Base-by-base conservation (phyloP, 306 rosid genomes). In the Hippophae tibetana region DNA sequence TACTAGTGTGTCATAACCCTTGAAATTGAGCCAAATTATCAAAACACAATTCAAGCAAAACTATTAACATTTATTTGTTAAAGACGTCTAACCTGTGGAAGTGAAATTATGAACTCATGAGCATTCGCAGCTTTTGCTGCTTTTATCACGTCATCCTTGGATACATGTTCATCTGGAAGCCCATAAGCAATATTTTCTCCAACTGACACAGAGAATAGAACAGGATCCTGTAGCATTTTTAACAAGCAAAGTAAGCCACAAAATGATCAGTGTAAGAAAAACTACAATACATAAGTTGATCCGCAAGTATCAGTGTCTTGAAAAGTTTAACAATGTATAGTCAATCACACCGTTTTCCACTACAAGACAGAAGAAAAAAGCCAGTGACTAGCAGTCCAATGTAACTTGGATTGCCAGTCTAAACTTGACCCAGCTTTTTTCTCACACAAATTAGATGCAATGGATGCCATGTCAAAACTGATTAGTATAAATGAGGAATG, bases 81-180 rank as follows among this genome's bases (percentile, higher is more conserved):
- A 69, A 50, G 58, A 62, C 49, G 46, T 68, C 70, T 53, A 66
- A 92, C 96, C 93, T 83, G 95, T 41, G 96, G 98, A 64, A 87
- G 95, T 62, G 98, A 79, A 78, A 92, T 75, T 64, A 92, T 87
- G 67, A 92, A 92, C 23, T 90, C 98, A 47, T 92, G 98, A 56
- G 98, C 98, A 75, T 87, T 92, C 66, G 98, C 98, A 45, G 98
- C 95, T 69, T 85, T 92, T 10, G 98, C 96, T 57, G 98, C 96
- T 81, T 92, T 92, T 71, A 92, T 85, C 64, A 92, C 82, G 9
- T 92, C 98, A 44, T 92, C 95, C 74, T 68, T 87, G 44, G 95
- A 87, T 68, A 92, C 96, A 54, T 74, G 41, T 9, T 92, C 89
- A 60, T 92, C 96, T 13, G 96, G 98, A 83, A 87, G 98, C 72